Conservation (phyloP, 169 alveolate genomes). For the Plasmodium inui region DNA sequence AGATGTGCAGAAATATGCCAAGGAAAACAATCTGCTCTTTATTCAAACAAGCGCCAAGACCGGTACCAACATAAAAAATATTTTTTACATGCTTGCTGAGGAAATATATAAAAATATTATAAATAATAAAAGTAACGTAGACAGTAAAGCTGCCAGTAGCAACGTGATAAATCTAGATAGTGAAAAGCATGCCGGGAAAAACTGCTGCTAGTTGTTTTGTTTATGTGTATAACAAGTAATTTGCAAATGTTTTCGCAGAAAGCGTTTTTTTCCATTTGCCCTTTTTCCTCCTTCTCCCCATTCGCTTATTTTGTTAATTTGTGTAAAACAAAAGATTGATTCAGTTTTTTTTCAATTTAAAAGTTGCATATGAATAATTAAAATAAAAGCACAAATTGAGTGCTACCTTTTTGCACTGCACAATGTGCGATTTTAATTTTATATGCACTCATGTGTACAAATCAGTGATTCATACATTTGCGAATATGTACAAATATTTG, state of each 20-base stretch:
- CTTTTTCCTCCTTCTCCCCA: neutral
- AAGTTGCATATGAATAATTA: slow-evolving; percentile 37
- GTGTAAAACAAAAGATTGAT: slow-evolving; percentile 24
- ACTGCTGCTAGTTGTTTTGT: slow-evolving; percentile 49
- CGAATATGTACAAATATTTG: slow-evolving; percentile 19
- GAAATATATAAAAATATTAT: slow-evolving; percentile 70
- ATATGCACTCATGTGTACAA: slow-evolving; percentile 11
- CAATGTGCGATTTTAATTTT: slow-evolving; percentile 16
- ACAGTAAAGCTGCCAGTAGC: slow-evolving; percentile 32
- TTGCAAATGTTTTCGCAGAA: neutral
- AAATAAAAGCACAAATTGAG: slow-evolving; percentile 26
- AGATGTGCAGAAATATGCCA: slow-evolving; percentile 83
- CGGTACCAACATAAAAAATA: slow-evolving; percentile 80
- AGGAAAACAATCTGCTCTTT: slow-evolving; percentile 79
- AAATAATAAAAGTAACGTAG: slow-evolving; percentile 23
- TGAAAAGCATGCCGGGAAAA: slow-evolving; percentile 44
- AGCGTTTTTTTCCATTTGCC: neutral
- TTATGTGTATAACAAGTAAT: slow-evolving; percentile 4
- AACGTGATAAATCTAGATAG: slow-evolving; percentile 59
- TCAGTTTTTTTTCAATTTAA: slow-evolving; percentile 36
- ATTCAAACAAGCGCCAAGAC: slow-evolving; percentile 88
- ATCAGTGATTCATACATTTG: slow-evolving; percentile 20
- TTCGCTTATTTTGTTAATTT: slow-evolving; percentile 17
- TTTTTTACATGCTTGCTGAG: slow-evolving; percentile 83
- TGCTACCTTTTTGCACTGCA: slow-evolving; percentile 20